Base-by-base conservation (phyloP, 192 early-diverging fungal genomes). In the Coemansia sp. region DNA sequence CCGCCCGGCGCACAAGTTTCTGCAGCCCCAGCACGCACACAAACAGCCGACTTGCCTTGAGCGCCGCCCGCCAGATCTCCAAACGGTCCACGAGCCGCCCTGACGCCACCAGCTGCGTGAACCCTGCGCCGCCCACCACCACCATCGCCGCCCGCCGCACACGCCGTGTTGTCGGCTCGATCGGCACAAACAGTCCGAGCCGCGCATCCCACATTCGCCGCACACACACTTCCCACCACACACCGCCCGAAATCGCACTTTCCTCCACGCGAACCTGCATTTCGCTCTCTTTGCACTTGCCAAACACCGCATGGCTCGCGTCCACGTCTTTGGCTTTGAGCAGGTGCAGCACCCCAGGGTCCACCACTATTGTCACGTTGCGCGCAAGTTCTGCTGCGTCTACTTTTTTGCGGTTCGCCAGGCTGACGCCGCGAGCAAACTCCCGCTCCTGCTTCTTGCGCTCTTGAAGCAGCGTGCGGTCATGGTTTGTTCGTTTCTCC, bases 11-110 rank as follows among this genome's bases (percentile, higher is more conserved):
- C 21, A 72, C 27, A 14, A 39, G 27, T 12, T 56, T 57, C 49
- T 68, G 68, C 66, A 80, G 59, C 9, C 77, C 77, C 10, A 80
- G 23, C 6, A 80, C 72, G 4, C 61, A 62, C 3, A 80, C 72
- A 39, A 67, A 45, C 27, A 80, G 23, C 0, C 67, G 53, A 4
- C 4, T 47, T 16, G 69, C 65, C 1, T 62, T 68, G 53, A 80
- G 41, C 37, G 64, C 9, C 4, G 67, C 77, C 1, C 69, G 65
- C 77, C 71, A 74, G 11, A 80, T 59, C 65, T 68, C 77, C 38
- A 71, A 35, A 29, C 62, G 26, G 1, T 45, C 4, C 12, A 17
- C 29, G 7, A 68, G 5, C 23, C 72, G 65, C 27, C 12, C 26
- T 1, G 17, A 19, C 45, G 1, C 21, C n/a, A 71, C n/a, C 3